Evolutionary conservation across 1,139 yeast species (phyloP).

Genomic region (Candida mesenterica): DNA sequence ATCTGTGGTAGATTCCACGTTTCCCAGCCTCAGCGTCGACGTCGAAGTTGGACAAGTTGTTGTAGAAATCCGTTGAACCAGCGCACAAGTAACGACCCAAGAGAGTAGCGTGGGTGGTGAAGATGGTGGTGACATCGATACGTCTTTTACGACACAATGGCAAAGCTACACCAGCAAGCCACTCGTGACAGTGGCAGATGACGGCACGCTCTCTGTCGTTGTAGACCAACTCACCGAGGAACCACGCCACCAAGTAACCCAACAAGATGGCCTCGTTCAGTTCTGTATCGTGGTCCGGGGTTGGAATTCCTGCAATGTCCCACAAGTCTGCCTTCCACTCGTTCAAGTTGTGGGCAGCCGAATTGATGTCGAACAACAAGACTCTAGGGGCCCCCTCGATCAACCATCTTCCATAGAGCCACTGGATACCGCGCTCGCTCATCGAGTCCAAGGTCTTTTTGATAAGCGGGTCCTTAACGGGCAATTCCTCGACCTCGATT

Average conservation of each 20-base stretch:
- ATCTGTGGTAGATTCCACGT: slow-evolving; percentile 94
- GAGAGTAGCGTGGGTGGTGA: slow-evolving; percentile 96
- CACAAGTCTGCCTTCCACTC: slow-evolving; percentile 97
- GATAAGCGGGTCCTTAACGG: slow-evolving; percentile 61
- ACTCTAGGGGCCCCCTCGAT: slow-evolving; percentile 98
- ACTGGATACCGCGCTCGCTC: slow-evolving; percentile 77
- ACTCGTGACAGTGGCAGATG: slow-evolving; percentile 93
- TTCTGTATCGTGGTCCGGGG: slow-evolving; percentile 86
- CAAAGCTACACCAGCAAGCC: slow-evolving; percentile 96
- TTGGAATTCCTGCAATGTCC: slow-evolving; percentile 88
- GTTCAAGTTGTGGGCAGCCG: slow-evolving; percentile 66
- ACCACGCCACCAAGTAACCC: slow-evolving; percentile 96
- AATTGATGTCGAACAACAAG: slow-evolving; percentile 76
- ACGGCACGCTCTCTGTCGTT: slow-evolving; percentile 85
- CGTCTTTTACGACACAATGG: slow-evolving; percentile 90
- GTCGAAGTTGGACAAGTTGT: slow-evolving; percentile 84
- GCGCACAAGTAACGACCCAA: slow-evolving; percentile 96
- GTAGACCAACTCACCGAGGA: slow-evolving; percentile 85
- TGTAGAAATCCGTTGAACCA: slow-evolving; percentile 93
- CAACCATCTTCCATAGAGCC: slow-evolving; percentile 93
- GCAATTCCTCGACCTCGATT: slow-evolving; percentile 89
- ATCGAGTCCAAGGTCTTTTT: slow-evolving; percentile 66
- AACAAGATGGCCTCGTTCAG: slow-evolving; percentile 88
- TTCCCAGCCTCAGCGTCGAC: slow-evolving; percentile 98
- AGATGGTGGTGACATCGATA: slow-evolving; percentile 90